Evolutionary conservation across 2,329 filamentous ascomycete species (phyloP), one percentile per base, ranked within the genome.

Genomic region (Periconia sp.): DNA sequence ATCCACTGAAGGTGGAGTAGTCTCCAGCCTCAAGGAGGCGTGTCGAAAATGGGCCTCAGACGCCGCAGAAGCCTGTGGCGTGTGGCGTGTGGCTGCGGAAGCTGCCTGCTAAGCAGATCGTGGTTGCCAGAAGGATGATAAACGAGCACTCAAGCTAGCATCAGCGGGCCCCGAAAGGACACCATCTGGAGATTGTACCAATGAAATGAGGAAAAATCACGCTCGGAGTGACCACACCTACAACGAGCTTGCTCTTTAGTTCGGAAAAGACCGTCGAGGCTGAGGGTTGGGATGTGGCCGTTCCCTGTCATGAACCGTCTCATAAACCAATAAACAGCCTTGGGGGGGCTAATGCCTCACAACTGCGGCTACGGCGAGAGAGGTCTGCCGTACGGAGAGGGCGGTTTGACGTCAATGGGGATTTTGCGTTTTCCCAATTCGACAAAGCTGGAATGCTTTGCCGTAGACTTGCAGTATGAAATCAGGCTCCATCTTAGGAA

Each of bases 71-170:
- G 46, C 40, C 53, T 56, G 52, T 52, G 50, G 53, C 52, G 50
- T 58, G 39, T 55, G 53, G 41, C 50, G 46, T 60, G 63, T 66
- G 63, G 61, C 62, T 63, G n/a, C n/a, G n/a, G n/a, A n/a, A n/a
- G n/a, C n/a, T n/a, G n/a, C n/a, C n/a, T n/a, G 57, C 36, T 57
- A 53, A 57, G 54, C 25, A 22, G 4, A 12, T 12, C 13, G 44
- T 40, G 47, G 42, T 50, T 45, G 60, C 45, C 43, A 53, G 52
- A 51, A 49, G 46, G 51, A 46, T 46, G 39, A 36, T 43, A 41
- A 40, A 40, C 44, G 42, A 36, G 28, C 40, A 45, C 46, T 48
- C 40, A 53, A 48, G 53, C 59, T 58, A 50, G 55, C 54, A 52
- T 54, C 42, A 47, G 23, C 23, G 26, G 28, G 34, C 15, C 28